Base-by-base conservation (phyloP, 495 filamentous ascomycete species). In the Chaetomium cochliodes region DNA sequence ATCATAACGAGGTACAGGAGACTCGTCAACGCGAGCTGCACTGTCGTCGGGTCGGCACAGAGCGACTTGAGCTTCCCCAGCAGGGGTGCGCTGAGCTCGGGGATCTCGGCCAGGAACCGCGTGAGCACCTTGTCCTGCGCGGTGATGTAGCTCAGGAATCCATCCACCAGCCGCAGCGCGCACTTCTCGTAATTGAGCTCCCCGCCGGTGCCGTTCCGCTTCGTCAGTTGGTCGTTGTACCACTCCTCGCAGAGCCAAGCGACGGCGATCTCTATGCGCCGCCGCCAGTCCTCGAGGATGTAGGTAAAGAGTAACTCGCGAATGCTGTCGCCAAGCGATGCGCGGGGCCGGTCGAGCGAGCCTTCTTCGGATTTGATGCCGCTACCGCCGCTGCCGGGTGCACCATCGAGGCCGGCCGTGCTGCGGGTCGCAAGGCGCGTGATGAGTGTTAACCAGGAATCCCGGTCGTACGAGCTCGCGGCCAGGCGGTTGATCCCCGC, bases 221-320 rank as follows among this genome's bases (percentile, higher is more conserved):
- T 77, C 49, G 82, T 78, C 26, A 96, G 75, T 46, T 85, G 85
- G 73, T 97, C 96, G 71, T 92, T 94, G 77, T 96, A 98, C 93
- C 93, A 99, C 76, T 99, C 94, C 75, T 99, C 94, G 69, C 89
- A 93, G 28, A 98, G 80, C 94, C 94, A 99, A 20, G 87, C 84
- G 59, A 97, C 88, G 3, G 91, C 93, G 42, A 92, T 83, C 62
- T 92, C 92, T 61, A 98, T 90, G 25, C 93, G 86, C 46, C 84
- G 86, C 41, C 92, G 85, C 76, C 96, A 99, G 76, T 99, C 94
- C 63, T 92, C 90, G 25, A 97, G 81, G 47, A 98, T 84, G 75
- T 93, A 96, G 23, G 82, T 82, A 76, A 89, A 93, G 7, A 98
- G 79, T 18, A 83, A 82, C 67, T 96, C 89, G 22, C 94, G 85